A percentile compares a stretch with the other conserved stretches of the same genome.
Conservation (phyloP, 352 stramenopile species). For the Thraustotheca clavata region DNA sequence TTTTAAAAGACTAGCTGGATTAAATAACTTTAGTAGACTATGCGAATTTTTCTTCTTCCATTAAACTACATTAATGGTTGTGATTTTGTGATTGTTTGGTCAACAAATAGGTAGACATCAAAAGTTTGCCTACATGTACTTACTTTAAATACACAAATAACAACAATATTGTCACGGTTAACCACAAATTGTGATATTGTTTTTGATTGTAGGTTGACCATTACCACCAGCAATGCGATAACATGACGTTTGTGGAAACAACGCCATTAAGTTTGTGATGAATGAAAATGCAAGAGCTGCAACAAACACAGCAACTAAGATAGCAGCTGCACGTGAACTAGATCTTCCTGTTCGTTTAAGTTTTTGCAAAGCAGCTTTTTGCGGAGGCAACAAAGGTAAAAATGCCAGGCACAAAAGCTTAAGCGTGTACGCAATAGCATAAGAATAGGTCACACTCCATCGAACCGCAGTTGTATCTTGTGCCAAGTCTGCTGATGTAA, state of each 20-base stretch:
- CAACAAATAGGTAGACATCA: no score
- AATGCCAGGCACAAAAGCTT: conserved; percentile 44
- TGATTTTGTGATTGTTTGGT: no score
- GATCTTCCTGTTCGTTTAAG: conserved; percentile 51
- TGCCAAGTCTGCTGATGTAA: conserved; percentile 41
- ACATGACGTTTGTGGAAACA: conserved; percentile 43
- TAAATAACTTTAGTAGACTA: no score
- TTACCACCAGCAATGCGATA: conserved; percentile 44
- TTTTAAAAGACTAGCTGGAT: no score
- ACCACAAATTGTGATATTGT: not conserved
- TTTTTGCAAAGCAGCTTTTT: conserved; percentile 54
- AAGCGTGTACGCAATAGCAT: conserved; percentile 43
- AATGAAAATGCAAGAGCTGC: conserved; percentile 44
- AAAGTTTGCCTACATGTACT: no score
- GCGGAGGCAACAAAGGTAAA: conserved; percentile 43
- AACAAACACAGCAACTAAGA: conserved; percentile 35
- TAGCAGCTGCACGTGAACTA: conserved; percentile 27
- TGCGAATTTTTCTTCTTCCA: no score
- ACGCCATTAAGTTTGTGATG: conserved; percentile 49
- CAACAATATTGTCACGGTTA: no score
- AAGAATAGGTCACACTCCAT: conserved; percentile 42
- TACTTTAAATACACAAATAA: no score
- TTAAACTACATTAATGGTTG: no score
- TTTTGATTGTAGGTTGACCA: conserved; percentile 4
- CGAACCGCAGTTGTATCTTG: conserved; percentile 37